Conservation (phyloP, 1,139 yeast species). For the Saccharomyces hybrid region DNA sequence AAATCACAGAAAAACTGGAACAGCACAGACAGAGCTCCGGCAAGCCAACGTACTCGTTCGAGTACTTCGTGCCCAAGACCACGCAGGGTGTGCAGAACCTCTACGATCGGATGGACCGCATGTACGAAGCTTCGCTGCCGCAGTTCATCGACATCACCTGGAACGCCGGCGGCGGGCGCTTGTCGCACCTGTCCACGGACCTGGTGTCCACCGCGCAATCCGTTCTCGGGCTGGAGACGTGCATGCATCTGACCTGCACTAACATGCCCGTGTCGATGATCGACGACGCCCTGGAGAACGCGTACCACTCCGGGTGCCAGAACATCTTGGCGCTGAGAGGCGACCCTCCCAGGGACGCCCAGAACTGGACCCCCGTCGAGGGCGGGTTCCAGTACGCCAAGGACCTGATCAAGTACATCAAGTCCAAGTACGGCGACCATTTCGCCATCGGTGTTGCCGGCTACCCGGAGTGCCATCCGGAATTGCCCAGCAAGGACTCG, state of each 20-base stretch:
- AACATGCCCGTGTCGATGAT: constrained; percentile 80
- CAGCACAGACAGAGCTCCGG: constrained; percentile 24
- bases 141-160: constrained; percentile 92
- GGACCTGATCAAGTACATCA: constrained; percentile 51
- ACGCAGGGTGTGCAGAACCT: constrained; percentile 93
- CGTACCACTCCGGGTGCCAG: constrained; percentile 88
- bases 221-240: constrained; percentile 89
- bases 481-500: constrained; percentile 46
- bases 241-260: constrained; percentile 97
- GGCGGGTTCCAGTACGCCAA: constrained; percentile 73
- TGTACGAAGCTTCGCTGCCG: constrained; percentile 81
- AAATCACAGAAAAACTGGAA: constrained; percentile 35
- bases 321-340: constrained; percentile 84
- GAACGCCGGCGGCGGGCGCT: constrained; percentile 88
- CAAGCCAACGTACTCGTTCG: constrained; percentile 81
- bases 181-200: constrained; percentile 70
- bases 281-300: constrained; percentile 78
- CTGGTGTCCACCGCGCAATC: constrained; percentile 89
- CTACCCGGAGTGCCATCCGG: constrained; percentile 76
- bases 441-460: constrained; percentile 72
- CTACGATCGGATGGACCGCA: constrained; percentile 95
- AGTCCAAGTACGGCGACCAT: constrained; percentile 50
- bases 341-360: constrained; percentile 65
- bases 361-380: constrained; percentile 39
- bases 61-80: constrained; percentile 96